These are phyloP conservation scores for Xylaria sp. DNA, from an alignment of 2,329 filamentous ascomycete species.

Conservation along the genomic window DNA sequence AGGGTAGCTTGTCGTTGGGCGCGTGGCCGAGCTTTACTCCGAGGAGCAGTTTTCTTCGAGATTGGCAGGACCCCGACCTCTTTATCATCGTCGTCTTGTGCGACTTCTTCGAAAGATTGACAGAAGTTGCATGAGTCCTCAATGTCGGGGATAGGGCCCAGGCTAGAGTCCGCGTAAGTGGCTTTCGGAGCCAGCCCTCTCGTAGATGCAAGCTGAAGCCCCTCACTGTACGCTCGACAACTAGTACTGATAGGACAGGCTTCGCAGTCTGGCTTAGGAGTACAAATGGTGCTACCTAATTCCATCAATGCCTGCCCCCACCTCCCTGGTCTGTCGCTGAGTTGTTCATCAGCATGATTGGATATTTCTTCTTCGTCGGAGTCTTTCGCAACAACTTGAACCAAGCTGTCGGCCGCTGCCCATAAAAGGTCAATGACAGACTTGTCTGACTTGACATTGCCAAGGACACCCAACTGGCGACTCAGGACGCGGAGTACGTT, in stretches of 20 bases:
- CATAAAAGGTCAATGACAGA: conserved; percentile 63
- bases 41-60: conserved; percentile 27
- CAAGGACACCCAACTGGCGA: conserved; percentile 66
- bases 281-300: conserved; percentile 70
- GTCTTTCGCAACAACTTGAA: conserved; percentile 60
- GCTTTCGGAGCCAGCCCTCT: conserved; percentile 34
- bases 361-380: conserved; percentile 36
- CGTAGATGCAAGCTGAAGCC: conserved; percentile 48
- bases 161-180: not conserved
- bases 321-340: conserved; percentile 64
- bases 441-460: conserved; percentile 67
- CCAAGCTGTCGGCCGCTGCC: conserved; percentile 66
- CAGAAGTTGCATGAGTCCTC: conserved; percentile 63
- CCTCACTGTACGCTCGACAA: conserved; percentile 63
- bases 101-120: conserved; percentile 55
- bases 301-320: conserved; percentile 76
- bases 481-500: conserved; percentile 71
- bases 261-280: conserved; percentile 66
- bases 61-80: conserved; percentile 36
- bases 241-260: conserved; percentile 62
- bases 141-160: conserved; percentile 53
- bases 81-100: conserved; percentile 33
- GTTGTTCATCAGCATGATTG: conserved; percentile 25
- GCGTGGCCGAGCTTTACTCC: conserved; percentile 29
- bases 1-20: conserved; percentile 42